Base-by-base conservation (phyloP, 2,329 filamentous ascomycete genomes). In the Trichoderma simmonsii region DNA sequence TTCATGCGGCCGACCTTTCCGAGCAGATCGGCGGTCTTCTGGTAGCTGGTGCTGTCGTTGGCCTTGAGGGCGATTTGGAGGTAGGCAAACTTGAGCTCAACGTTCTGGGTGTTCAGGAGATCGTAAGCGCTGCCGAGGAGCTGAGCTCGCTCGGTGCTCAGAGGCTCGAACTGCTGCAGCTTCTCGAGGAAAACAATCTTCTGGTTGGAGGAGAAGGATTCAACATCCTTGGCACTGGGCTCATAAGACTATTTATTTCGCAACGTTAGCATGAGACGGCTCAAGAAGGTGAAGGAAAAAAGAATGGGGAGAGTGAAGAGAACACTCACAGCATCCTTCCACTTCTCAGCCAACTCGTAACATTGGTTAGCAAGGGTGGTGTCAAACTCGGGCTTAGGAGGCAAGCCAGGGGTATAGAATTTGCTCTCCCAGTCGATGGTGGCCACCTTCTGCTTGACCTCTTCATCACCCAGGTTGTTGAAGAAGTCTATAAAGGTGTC, bases 1-100 rank as follows among this genome's bases (percentile, higher is more conserved):
- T 98, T 98, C 96, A 99, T 98, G 71, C 96, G 86, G 14, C 96
- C 96, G 28, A 98, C 94, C 67, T 87, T 86, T 36, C 93, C 93
- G 51, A 98, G 85, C 70, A 98, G 85, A 72, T 93, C 89, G 1
- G 92, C 90, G 0, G 93, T 89, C 1, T 91, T 91, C 73, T 89
- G 80, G 77, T 95, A 93, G 48, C 92, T 88, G 71, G 86, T 88
- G 66, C 86, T 81, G 77, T 94, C 93, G 71, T 90, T 88, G 14
- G 93, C 92, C 77, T 89, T 89, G 78, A 99, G 87, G 1, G 93
- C 93, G 39, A 98, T 88, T 69, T 90, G 88, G 78, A 93, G 92
- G 82, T 93, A 98, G 1, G 95, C 89, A 18, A 90, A 88, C 76
- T 93, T 89, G 63, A 99, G 87, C 82, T 98, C 96, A 36, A 95